phyloP scores from a whole-genome alignment of 2,329 filamentous ascomycete species.

The Hirsutella rhossiliensis region DNA sequence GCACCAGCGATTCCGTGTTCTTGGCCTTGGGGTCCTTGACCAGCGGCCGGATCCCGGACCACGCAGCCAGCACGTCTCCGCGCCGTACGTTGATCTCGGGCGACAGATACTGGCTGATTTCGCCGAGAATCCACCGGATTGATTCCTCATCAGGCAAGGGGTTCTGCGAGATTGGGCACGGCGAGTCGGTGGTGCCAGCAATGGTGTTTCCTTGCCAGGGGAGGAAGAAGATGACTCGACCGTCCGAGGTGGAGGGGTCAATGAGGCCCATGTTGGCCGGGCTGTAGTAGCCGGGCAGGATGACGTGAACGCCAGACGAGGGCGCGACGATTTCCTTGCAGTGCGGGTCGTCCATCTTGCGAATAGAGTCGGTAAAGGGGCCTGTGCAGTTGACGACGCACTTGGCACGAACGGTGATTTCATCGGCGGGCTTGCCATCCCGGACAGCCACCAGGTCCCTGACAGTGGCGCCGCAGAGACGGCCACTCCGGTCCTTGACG shows the following conservation, averaged over 20 bases:
- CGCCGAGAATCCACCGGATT: conserved; percentile 67
- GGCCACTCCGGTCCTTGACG: conserved; percentile 58
- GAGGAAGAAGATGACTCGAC: conserved; percentile 76
- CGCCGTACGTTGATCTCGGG: conserved; percentile 77
- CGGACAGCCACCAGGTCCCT: conserved; percentile 48
- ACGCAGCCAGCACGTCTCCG: conserved; percentile 66
- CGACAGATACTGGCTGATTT: conserved; percentile 70
- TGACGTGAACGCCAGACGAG: conserved; percentile 70
- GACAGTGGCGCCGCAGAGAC: conserved; percentile 52
- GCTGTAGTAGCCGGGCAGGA: conserved; percentile 68
- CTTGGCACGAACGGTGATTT: conserved; percentile 62
- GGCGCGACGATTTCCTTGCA: conserved; percentile 66
- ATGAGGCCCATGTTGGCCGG: conserved; percentile 74
- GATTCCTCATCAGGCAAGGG: conserved; percentile 62
- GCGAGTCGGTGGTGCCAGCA: conserved; percentile 69
- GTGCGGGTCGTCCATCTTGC: conserved; percentile 67
- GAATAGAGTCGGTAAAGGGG: conserved; percentile 68
- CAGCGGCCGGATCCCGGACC: conserved; percentile 71
- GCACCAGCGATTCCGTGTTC: conserved; percentile 64
- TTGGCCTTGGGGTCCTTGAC: conserved; percentile 72
- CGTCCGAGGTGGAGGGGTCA: conserved; percentile 69
- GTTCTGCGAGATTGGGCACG: conserved; percentile 58
- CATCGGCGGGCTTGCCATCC: conserved; percentile 41
- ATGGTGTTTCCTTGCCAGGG: conserved; percentile 83
- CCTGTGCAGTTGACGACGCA: conserved; percentile 78